Evolutionary conservation across 2,329 filamentous ascomycete genomes (phyloP), one percentile per base, ranked within the genome.

Genomic region (Verticillium longisporum): DNA sequence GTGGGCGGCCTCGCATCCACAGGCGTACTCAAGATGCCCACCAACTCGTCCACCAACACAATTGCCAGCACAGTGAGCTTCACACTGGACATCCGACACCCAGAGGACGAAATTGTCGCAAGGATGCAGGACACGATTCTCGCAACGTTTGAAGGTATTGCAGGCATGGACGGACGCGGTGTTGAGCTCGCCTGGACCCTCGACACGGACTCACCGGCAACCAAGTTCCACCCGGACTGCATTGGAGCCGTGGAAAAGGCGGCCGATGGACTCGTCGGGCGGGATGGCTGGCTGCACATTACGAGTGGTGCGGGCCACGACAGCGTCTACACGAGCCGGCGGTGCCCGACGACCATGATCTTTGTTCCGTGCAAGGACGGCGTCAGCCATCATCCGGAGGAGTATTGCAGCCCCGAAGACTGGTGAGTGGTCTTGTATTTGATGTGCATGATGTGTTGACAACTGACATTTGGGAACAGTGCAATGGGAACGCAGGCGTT

Each of bases 281-380:
- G 78, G 21, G 72, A 77, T 1, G 63, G 74, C 1, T 60, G 63
- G 58, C 66, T 74, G 6, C 71, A 73, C 13, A 73, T 79, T 67
- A 73, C 70, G n/a, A 78, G 75, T 58, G 76, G 76, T 5, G 75
- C 75, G 0, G 77, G 78, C 1, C 77, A 77, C 41, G 78, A 77
- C 65, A 86, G 81, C 65, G 85, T 88, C 6, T 85, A 86, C 63
- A 81, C 85, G 6, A 85, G 80, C 55, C 79, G 81, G 64, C 75
- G 77, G 41, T 84, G 82, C 55, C 86, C 86, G 15, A 87, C 85
- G 2, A 82, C 83, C 54, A 88, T 89, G 86, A 85, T 88, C 33
- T 89, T 89, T 66, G 82, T 88, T n/a, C 85, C 85, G 4, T 88
- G 84, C 64, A 81, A 78, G 68, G 81, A 86, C 66, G 86, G 86